Evolutionary conservation across 2,329 filamentous ascomycete genomes (phyloP).

Genomic region (Neurospora sp.): DNA sequence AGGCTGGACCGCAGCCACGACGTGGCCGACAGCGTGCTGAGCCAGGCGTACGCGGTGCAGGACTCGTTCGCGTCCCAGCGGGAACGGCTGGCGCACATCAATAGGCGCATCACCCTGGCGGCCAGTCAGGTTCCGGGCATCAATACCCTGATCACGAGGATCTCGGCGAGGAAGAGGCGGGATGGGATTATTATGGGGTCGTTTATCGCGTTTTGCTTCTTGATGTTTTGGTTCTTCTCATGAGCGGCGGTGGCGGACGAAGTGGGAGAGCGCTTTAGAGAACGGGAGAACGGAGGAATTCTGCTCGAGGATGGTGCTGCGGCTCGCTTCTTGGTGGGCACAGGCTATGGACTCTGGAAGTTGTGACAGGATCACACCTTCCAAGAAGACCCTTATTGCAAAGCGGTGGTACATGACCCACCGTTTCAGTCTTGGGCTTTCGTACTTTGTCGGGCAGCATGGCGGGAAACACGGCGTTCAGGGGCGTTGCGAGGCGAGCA

Average conservation of each 20-base stretch:
- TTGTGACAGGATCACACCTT: neutral
- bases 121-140: slow-evolving; percentile 89
- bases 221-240: slow-evolving; percentile 73
- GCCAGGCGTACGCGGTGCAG: slow-evolving; percentile 93
- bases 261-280: neutral
- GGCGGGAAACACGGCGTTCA: slow-evolving; percentile 3
- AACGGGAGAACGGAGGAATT: neutral
- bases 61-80: slow-evolving; percentile 82
- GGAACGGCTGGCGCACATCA: slow-evolving; percentile 81
- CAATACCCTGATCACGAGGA: slow-evolving; percentile 83
- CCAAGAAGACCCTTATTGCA: neutral
- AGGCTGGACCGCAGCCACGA: slow-evolving; percentile 84
- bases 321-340: neutral
- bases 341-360: neutral
- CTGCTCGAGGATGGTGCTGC: neutral
- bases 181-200: slow-evolving; percentile 88
- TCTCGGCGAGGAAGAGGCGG: slow-evolving; percentile 87
- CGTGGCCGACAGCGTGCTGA: slow-evolving; percentile 81
- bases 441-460: neutral
- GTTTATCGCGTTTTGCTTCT: slow-evolving; percentile 87
- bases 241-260: slow-evolving; percentile 24
- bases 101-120: slow-evolving; percentile 78
- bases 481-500: slow-evolving; percentile 1
- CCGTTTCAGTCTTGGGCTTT: neutral
- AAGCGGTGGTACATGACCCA: neutral